Conservation (phyloP, 1,139 yeast species). For the Saccharomyces hybrid region DNA sequence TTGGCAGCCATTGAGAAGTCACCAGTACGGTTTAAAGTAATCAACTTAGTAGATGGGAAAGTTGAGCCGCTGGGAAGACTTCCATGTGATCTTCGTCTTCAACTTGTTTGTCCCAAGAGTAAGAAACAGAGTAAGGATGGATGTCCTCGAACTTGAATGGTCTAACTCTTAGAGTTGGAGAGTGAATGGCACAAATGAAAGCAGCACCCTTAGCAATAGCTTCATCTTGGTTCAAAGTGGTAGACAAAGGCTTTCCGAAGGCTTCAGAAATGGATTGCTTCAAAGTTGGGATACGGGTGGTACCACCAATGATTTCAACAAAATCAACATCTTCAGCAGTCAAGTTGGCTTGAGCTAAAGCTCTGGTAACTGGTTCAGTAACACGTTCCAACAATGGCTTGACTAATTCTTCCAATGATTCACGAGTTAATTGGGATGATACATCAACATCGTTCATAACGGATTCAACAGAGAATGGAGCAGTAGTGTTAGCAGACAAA, state of each 20-base stretch:
- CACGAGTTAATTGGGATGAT: constrained; percentile 80
- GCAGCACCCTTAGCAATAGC: constrained; percentile 99
- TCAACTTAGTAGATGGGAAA: constrained; percentile 89
- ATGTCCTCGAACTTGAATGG: constrained; percentile 95
- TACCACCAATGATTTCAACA: constrained; percentile 93
- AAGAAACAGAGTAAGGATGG: constrained; percentile 85
- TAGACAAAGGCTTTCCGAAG: constrained; percentile 79
- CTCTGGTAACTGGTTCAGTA: constrained; percentile 66
- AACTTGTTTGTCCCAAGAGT: constrained; percentile 87
- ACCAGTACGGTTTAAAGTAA: constrained; percentile 81
- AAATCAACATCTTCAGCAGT: constrained; percentile 68
- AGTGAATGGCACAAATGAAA: constrained; percentile 95
- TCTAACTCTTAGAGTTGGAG: constrained; percentile 95
- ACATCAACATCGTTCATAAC: constrained; percentile 96
- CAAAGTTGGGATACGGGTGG: constrained; percentile 91
- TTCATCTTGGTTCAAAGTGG: constrained; percentile 97
- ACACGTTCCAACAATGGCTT: constrained; percentile 72
- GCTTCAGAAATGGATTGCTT: constrained; percentile 71
- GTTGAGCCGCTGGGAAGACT: constrained; percentile 91
- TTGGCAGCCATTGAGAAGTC: constrained; percentile 82
- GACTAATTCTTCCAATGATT: constrained; percentile 81
- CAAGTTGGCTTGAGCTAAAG: constrained; percentile 72
- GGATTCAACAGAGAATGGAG: constrained; percentile 91
- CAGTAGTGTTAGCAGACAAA: constrained; percentile 86
- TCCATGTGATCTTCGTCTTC: constrained; percentile 83